A percentile compares a stretch with the other conserved stretches of the same genome.
Evolutionary conservation across 2,329 filamentous ascomycete species (phyloP).

Genomic region (Hypoxylon sp.): DNA sequence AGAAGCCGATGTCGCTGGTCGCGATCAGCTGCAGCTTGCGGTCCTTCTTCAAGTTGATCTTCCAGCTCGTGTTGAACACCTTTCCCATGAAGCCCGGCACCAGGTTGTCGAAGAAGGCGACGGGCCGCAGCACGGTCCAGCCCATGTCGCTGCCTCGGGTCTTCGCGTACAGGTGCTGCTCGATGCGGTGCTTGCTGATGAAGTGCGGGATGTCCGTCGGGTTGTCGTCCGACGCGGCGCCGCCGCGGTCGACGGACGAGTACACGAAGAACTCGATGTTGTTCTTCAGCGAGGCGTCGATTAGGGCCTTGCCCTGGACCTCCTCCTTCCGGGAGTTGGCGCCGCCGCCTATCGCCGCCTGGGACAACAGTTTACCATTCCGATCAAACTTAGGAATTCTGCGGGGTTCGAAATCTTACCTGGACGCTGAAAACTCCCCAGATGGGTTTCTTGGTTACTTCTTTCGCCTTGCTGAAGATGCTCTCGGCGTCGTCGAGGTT

Average conservation of each 20-base stretch:
- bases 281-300: slow-evolving; percentile 66
- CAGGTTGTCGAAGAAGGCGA: slow-evolving; percentile 58
- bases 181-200: slow-evolving; percentile 68
- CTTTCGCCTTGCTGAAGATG: slow-evolving; percentile 58
- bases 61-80: slow-evolving; percentile 52
- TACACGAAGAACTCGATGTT: slow-evolving; percentile 71
- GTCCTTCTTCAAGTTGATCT: slow-evolving; percentile 45
- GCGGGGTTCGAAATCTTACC: slow-evolving; percentile 48
- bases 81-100: slow-evolving; percentile 48
- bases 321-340: slow-evolving; percentile 42
- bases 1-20: slow-evolving; percentile 54
- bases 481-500: slow-evolving; percentile 63
- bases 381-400: too few relatives aligned
- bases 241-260: slow-evolving; percentile 70
- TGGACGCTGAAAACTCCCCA: slow-evolving; percentile 74
- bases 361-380: slow-evolving; percentile 1
- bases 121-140: slow-evolving; percentile 55
- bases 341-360: slow-evolving; percentile 33
- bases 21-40: slow-evolving; percentile 54
- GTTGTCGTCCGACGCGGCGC: slow-evolving; percentile 59
- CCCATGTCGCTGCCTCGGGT: slow-evolving; percentile 48
- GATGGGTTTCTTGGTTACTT: slow-evolving; percentile 54
- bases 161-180: slow-evolving; percentile 66
- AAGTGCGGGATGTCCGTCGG: slow-evolving; percentile 71
- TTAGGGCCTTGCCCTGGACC: slow-evolving; percentile 68